Evolutionary conservation across 176 grass and related monocot genomes (phyloP).

Genomic region (Dendrocalamus sinicus): DNA sequence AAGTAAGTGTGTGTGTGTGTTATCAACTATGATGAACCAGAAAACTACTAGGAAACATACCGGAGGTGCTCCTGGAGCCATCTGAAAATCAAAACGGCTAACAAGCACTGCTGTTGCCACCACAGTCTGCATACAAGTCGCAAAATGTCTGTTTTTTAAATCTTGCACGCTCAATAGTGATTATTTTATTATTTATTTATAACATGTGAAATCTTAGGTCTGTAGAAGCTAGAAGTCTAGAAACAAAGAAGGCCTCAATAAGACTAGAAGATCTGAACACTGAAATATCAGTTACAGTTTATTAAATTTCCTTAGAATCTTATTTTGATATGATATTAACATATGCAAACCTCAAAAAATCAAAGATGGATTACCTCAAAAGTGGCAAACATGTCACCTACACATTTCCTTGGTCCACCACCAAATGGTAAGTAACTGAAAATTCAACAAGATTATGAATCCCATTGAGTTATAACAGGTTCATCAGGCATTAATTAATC

Average conservation of each 20-base stretch:
- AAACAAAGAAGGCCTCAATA: background rate
- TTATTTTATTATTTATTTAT: slow-evolving; percentile 21
- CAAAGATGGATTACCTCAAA: slow-evolving; percentile 76
- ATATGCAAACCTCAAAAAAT: background rate
- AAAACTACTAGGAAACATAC: slow-evolving; percentile 58
- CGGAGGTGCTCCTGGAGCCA: slow-evolving; percentile 78
- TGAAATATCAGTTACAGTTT: background rate
- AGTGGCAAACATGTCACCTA: slow-evolving; percentile 98
- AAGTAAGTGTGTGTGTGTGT: background rate
- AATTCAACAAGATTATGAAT: slow-evolving; percentile 48
- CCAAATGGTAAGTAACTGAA: slow-evolving; percentile 99
- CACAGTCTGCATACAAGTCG: slow-evolving; percentile 68
- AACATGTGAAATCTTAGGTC: background rate
- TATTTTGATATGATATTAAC: slow-evolving; percentile 1
- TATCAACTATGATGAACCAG: slow-evolving; percentile 24
- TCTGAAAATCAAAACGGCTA: slow-evolving; percentile 89
- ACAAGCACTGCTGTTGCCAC: slow-evolving; percentile 94
- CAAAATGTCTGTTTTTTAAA: slow-evolving; percentile 20
- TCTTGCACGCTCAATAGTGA: slow-evolving; percentile 5
- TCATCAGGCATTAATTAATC: background rate
- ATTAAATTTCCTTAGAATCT: background rate
- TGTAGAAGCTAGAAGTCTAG: slow-evolving; percentile 2
- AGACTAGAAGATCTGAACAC: background rate
- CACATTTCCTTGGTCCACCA: slow-evolving; percentile 93
- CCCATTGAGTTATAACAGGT: slow-evolving; percentile 13